Conservation (phyloP, 148 eudicot species). For the Nepenthes mirabilis region DNA sequence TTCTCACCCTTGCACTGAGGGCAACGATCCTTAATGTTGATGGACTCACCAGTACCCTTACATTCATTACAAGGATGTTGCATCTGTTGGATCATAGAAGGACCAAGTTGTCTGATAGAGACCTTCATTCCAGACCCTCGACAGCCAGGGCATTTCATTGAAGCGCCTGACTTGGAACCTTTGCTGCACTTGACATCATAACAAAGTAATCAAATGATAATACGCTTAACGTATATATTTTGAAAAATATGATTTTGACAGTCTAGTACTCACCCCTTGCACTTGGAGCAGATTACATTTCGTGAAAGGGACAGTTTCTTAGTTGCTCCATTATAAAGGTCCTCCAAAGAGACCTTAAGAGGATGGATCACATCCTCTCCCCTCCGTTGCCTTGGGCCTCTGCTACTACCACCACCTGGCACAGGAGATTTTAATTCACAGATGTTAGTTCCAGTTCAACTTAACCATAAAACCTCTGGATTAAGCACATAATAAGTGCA, state of each 20-base stretch:
- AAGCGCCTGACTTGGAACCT: conserved; percentile 50
- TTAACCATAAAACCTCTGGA: background rate
- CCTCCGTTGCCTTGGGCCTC: conserved; percentile 47
- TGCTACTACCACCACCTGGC: conserved; percentile 40
- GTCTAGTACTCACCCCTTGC: conserved; percentile 31
- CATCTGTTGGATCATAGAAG: conserved; percentile 56
- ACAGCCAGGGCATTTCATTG: conserved; percentile 39
- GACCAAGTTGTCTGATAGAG: conserved; percentile 41
- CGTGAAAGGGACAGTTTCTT: conserved; percentile 49
- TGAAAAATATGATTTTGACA: background rate
- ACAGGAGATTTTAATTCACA: background rate
- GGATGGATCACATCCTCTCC: conserved; percentile 60
- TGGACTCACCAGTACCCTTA: conserved; percentile 43
- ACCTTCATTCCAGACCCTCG: conserved; percentile 49
- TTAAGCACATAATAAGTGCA: background rate
- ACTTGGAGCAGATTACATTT: conserved; percentile 35
- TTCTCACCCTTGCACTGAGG: conserved; percentile 42
- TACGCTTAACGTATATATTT: too few relatives aligned
- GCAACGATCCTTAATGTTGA: conserved; percentile 35
- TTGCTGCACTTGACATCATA: conserved; percentile 20
- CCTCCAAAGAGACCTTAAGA: conserved; percentile 41
- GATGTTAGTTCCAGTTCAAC: background rate
- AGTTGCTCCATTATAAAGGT: conserved; percentile 32
- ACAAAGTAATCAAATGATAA: background rate
- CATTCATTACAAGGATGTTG: conserved; percentile 49